phyloP scores from a whole-genome alignment of 2,329 filamentous ascomycete genomes.

The Cladosporium cucumerinum region DNA sequence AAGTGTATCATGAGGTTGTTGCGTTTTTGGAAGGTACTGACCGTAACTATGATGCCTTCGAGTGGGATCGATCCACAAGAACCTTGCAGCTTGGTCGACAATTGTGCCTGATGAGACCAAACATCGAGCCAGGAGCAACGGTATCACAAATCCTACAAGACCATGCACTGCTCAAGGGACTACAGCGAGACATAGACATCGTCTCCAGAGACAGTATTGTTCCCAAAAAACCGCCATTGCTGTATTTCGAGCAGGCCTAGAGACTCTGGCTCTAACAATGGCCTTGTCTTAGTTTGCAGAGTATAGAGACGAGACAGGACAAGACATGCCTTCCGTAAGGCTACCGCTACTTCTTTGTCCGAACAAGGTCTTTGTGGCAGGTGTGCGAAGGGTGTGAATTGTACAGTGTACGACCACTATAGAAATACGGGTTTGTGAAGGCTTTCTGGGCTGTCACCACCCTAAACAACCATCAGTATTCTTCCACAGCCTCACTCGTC shows the following conservation, averaged over 20 bases:
- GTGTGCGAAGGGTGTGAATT: background rate
- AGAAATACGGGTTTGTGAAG: too few species aligned
- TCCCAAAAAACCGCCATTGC: too few species aligned
- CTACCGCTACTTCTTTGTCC: background rate
- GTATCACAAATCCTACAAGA: background rate
- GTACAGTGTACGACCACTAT: background rate
- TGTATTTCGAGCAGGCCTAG: too few species aligned
- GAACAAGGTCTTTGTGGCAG: background rate
- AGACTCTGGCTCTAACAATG: too few species aligned
- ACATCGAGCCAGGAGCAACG: background rate
- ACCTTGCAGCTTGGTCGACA: too few species aligned
- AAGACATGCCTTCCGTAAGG: too few species aligned
- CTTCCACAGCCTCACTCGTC: background rate
- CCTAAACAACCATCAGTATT: too few species aligned
- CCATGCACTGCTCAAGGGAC: background rate
- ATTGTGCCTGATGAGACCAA: background rate
- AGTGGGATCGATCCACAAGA: too few species aligned
- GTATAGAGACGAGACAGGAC: too few species aligned
- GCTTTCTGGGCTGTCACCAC: too few species aligned
- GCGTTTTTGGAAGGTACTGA: background rate
- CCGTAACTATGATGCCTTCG: too few species aligned
- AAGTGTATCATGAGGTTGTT: background rate
- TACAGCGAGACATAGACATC: background rate
- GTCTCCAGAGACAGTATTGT: background rate
- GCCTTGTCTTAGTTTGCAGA: too few species aligned